These are phyloP conservation scores for Berkeleyomyces rouxiae DNA, from an alignment of 2,329 filamentous ascomycete genomes.

Conservation along the genomic window DNA sequence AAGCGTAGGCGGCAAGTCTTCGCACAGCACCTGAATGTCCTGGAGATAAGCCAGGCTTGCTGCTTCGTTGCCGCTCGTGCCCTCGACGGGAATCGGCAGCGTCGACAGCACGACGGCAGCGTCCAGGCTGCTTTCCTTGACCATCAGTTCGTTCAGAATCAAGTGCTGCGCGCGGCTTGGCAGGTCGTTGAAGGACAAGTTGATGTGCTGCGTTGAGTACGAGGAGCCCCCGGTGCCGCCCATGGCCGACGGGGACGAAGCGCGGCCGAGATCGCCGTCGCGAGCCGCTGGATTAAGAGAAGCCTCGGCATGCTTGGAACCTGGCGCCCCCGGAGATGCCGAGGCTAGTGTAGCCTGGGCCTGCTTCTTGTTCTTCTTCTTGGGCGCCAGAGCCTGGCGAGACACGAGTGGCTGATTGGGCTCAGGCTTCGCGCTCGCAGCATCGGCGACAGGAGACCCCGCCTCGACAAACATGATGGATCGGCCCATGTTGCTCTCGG, in stretches of 20 bases:
- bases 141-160: slow-evolving; percentile 73
- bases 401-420: not conserved
- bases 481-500: slow-evolving; percentile 38
- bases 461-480: slow-evolving; percentile 58
- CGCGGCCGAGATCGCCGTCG: not conserved
- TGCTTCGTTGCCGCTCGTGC: slow-evolving; percentile 52
- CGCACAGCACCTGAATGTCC: slow-evolving; percentile 63
- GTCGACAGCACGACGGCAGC: slow-evolving; percentile 74
- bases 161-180: slow-evolving; percentile 72
- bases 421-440: not conserved
- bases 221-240: slow-evolving; percentile 19
- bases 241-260: not conserved
- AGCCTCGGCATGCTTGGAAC: not conserved
- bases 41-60: slow-evolving; percentile 59
- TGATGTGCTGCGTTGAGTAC: slow-evolving; percentile 43
- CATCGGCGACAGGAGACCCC: slow-evolving; percentile 12
- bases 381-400: no score
- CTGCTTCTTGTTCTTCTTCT: not conserved
- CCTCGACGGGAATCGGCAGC: slow-evolving; percentile 62
- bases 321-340: not conserved
- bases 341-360: not conserved
- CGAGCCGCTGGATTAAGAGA: not conserved
- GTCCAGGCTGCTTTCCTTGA: slow-evolving; percentile 40
- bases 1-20: slow-evolving; percentile 57
- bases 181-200: slow-evolving; percentile 72